phyloP scores from a whole-genome alignment of 2,329 filamentous ascomycete genomes.

The Fusarium siculi region DNA sequence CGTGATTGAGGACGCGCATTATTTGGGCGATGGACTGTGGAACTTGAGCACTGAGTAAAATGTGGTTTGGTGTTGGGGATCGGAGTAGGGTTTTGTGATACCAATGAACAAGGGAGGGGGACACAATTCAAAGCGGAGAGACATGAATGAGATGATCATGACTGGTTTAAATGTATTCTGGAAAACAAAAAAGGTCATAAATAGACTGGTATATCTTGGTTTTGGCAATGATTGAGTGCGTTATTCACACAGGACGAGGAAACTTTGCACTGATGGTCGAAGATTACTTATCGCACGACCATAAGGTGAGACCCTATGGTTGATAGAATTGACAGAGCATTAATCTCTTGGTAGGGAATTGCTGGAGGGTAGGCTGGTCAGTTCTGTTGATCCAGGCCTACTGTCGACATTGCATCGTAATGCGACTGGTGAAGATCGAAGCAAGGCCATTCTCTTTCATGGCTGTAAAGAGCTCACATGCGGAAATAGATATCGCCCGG shows the following conservation, averaged over 20 bases:
- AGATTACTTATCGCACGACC: not conserved
- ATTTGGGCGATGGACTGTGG: constrained; percentile 94
- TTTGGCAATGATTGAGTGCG: not conserved
- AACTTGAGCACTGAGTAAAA: constrained; percentile 66
- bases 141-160: not conserved
- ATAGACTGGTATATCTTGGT: not conserved
- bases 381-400: not conserved
- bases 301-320: too few species aligned
- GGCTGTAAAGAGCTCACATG: not conserved
- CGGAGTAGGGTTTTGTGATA: constrained; percentile 31
- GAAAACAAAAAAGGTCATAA: not conserved
- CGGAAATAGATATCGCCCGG: accelerated
- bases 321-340: not conserved
- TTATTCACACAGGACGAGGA: not conserved
- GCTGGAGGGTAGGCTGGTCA: not conserved
- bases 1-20: constrained; percentile 94
- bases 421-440: not conserved
- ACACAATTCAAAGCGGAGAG: not conserved
- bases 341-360: accelerated
- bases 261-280: not conserved
- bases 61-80: not conserved
- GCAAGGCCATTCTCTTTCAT: not conserved
- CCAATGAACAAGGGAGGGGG: constrained; percentile 21
- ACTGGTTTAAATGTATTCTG: not conserved
- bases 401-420: not conserved